Conservation (phyloP, 495 filamentous ascomycete genomes). For the Xanthoparmelia taractica region DNA sequence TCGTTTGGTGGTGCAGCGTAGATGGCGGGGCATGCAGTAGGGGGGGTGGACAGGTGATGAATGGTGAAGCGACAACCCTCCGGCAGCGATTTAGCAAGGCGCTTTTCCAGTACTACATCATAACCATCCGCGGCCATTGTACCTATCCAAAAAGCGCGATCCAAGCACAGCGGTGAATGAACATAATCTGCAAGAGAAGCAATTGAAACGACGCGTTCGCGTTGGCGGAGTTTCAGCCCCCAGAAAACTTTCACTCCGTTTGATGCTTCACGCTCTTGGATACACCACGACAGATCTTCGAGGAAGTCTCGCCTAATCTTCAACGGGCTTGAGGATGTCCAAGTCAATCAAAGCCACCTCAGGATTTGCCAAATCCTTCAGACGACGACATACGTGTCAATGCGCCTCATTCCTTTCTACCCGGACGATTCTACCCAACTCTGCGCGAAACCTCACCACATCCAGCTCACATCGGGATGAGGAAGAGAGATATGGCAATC, state of each 20-base stretch:
- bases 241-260: background rate
- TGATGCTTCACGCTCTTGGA: background rate
- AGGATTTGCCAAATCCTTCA: conserved; percentile 3
- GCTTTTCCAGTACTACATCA: background rate
- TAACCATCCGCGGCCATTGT: background rate
- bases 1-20: conserved; percentile 69
- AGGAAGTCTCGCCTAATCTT: background rate
- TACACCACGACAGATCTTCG: background rate
- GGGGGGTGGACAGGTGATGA: conserved; percentile 83
- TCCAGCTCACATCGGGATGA: conserved; percentile 4
- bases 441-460: conserved; percentile 13
- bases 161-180: background rate
- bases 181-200: background rate
- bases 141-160: background rate
- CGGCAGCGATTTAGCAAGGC: conserved; percentile 63
- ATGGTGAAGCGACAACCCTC: conserved; percentile 60
- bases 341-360: background rate
- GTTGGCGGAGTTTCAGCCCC: background rate
- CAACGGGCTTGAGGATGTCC: background rate
- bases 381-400: conserved; percentile 4
- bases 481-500: conserved; percentile 20
- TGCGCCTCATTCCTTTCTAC: conserved; percentile 8
- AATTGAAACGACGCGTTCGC: background rate
- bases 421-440: background rate
- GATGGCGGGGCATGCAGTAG: conserved; percentile 61